Evolutionary conservation across 306 rosid species (phyloP).

Genomic region (Prunus davidiana): DNA sequence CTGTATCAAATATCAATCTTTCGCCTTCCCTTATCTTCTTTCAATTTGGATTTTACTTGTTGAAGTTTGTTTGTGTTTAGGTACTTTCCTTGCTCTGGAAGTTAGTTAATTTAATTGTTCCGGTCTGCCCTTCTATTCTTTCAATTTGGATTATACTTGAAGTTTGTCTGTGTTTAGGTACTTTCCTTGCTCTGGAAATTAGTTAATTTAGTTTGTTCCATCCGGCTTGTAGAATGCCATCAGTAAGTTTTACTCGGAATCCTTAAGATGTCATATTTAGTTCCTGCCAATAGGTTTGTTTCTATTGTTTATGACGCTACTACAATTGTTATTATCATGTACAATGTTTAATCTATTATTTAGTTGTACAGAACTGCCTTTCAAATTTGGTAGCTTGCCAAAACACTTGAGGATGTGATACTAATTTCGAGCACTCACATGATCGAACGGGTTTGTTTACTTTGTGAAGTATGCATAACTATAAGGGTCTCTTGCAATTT

Average conservation of each 20-base stretch:
- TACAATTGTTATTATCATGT: background rate
- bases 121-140: background rate
- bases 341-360: background rate
- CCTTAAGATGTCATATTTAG: background rate
- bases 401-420: no score
- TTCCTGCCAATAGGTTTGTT: background rate
- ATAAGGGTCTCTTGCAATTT: no score
- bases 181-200: background rate
- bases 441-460: no score
- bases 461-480: no score
- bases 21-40: background rate
- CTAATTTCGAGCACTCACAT: no score
- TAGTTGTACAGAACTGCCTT: background rate
- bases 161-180: background rate
- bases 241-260: background rate
- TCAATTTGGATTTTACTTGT: background rate
- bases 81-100: background rate
- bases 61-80: background rate
- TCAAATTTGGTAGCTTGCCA: no score
- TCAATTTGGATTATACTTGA: background rate
- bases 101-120: background rate
- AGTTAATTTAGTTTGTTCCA: background rate
- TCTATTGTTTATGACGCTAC: background rate
- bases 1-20: background rate
- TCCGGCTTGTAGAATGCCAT: background rate